Evolutionary conservation across 129 eudicot genomes (phyloP).

Genomic region (Daucus carota): DNA sequence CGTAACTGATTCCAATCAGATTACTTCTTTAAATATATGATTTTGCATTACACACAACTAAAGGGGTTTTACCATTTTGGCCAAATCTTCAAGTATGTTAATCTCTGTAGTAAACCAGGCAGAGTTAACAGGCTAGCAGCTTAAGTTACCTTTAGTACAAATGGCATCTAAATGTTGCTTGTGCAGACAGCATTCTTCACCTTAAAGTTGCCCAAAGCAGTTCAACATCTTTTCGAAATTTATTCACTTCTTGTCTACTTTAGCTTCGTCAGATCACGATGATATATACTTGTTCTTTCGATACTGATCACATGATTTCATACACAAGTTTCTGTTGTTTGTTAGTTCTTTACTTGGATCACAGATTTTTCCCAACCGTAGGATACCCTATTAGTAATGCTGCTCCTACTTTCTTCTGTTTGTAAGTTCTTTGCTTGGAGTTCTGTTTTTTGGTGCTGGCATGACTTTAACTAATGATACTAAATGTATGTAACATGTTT

Average conservation of each 20-base stretch:
- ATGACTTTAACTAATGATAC: neutral
- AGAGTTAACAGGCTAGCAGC: neutral
- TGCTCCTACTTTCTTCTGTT: neutral
- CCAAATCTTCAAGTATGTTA: neutral
- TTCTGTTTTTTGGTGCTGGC: neutral
- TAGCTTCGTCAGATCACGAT: neutral
- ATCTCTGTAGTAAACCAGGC: neutral
- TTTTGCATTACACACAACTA: neutral
- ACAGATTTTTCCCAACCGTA: neutral
- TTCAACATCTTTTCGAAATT: neutral
- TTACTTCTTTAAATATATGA: neutral
- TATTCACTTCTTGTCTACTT: neutral
- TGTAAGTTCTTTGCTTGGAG: slow-evolving; percentile 3
- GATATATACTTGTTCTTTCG: neutral
- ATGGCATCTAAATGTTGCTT: slow-evolving; percentile 3
- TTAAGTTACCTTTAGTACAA: neutral
- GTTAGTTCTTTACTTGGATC: neutral
- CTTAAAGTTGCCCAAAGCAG: neutral
- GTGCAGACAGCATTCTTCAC: neutral
- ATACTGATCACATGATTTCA: neutral
- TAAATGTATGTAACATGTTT: neutral
- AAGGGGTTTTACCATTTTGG: neutral
- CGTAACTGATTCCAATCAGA: too few relatives aligned
- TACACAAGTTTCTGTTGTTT: neutral
- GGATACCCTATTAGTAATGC: neutral